Conservation (phyloP, 495 filamentous ascomycete genomes). For the Trichoderma gamsii region DNA sequence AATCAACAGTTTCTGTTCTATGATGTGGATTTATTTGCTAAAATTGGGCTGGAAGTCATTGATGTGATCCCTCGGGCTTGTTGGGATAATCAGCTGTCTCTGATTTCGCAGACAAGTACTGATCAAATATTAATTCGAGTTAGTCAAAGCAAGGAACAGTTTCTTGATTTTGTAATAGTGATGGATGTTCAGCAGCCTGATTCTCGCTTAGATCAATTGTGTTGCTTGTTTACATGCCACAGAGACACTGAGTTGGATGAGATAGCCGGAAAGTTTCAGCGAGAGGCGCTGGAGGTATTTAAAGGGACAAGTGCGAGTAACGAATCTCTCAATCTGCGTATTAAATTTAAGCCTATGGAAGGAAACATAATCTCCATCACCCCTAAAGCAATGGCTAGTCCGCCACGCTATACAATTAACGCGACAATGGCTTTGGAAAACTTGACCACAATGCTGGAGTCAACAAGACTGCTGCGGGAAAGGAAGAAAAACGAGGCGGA, state of each 20-base stretch:
- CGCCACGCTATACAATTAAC: background rate
- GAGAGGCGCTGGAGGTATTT: background rate
- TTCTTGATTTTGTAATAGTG: background rate
- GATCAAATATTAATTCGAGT: background rate
- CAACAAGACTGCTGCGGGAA: background rate
- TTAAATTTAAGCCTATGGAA: background rate
- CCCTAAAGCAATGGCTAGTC: background rate
- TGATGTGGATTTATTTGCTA: constrained; percentile 3
- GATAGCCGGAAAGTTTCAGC: background rate
- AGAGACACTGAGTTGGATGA: background rate
- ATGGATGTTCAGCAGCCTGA: background rate
- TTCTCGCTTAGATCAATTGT: background rate
- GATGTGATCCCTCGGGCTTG: constrained; percentile 14
- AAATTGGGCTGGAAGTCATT: background rate
- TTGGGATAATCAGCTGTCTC: constrained; percentile 17
- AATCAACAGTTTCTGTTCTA: background rate
- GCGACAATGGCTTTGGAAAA: background rate
- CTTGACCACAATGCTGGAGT: background rate
- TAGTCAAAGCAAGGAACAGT: background rate
- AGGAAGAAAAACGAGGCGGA: background rate
- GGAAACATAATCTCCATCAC: background rate
- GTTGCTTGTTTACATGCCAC: background rate
- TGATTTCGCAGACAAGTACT: constrained; percentile 15
- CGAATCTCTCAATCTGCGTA: background rate
- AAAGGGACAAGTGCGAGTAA: background rate